Percentiles rank a stretch among this genome's conserved stretches.
Evolutionary conservation across 208 protist species (phyloP).

Genomic region (Wallacemonas rigidus): DNA sequence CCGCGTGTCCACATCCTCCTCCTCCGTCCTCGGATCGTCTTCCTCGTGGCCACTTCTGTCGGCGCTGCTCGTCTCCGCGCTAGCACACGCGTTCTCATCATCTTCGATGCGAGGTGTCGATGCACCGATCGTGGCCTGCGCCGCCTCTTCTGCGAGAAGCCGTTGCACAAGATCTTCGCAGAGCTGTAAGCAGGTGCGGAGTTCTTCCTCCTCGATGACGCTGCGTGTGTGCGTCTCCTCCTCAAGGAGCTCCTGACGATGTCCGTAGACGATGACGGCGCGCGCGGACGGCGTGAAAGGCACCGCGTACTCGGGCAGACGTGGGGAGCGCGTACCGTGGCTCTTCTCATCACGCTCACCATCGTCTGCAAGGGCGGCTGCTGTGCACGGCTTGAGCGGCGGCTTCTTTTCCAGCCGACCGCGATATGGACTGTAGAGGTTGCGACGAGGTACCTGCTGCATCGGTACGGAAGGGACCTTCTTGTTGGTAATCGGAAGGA

Average conservation of each 20-base stretch:
- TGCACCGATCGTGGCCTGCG: neutral
- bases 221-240: neutral
- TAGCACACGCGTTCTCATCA: neutral
- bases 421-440: constrained; percentile 29
- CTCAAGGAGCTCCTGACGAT: constrained; percentile 3
- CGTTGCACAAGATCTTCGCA: constrained; percentile 12
- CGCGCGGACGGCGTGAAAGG: constrained; percentile 26
- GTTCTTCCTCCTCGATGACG: constrained; percentile 5
- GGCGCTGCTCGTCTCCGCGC: too few species aligned
- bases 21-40: too few species aligned
- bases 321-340: neutral
- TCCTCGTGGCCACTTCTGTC: too few species aligned
- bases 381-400: constrained; percentile 6
- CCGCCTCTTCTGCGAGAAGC: neutral
- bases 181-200: neutral
- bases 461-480: neutral
- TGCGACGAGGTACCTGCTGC: constrained; percentile 26
- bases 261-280: constrained; percentile 11
- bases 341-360: too few species aligned
- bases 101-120: neutral
- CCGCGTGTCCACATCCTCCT: neutral
- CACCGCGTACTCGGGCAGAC: neutral
- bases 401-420: constrained; percentile 6
- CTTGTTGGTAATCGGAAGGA: neutral
- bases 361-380: neutral